Percentiles rank a stretch among this genome's conserved stretches.
Conservation (phyloP, 2,329 filamentous ascomycete genomes). For the Scolecobasidium constrictum region DNA sequence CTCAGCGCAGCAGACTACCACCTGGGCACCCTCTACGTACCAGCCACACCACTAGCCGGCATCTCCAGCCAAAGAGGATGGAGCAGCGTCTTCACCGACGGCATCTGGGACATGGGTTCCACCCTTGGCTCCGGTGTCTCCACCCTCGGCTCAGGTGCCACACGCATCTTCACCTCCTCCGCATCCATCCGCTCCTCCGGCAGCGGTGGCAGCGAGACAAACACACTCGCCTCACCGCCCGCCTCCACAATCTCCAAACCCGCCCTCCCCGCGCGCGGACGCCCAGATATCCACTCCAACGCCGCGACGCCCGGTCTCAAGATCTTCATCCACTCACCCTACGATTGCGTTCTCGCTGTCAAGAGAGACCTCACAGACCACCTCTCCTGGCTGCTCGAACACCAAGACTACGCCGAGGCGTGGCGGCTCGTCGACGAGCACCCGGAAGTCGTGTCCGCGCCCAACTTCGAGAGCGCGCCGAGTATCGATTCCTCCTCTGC, state of each 20-base stretch:
- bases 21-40: conserved; percentile 69
- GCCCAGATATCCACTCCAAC: conserved; percentile 34
- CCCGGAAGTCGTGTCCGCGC: conserved; percentile 51
- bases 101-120: conserved; percentile 66
- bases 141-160: no score
- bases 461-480: background rate
- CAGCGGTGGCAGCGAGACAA: conserved; percentile 26
- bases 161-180: conserved; percentile 79
- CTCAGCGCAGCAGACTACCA: conserved; percentile 88
- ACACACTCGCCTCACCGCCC: conserved; percentile 19
- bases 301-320: conserved; percentile 52
- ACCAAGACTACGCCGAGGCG: conserved; percentile 68
- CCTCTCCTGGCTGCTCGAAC: conserved; percentile 73
- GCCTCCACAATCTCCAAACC: conserved; percentile 22
- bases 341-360: conserved; percentile 88
- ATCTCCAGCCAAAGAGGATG: conserved; percentile 58
- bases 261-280: background rate
- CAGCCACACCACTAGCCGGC: conserved; percentile 49
- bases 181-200: conserved; percentile 54
- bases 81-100: conserved; percentile 62
- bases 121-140: no score
- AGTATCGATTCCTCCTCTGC: conserved; percentile 4
- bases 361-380: conserved; percentile 81
- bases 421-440: conserved; percentile 86
- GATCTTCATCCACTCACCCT: conserved; percentile 92